Base-by-base conservation (phyloP, 805 yeast species). In the Pichia cephalocereana region DNA sequence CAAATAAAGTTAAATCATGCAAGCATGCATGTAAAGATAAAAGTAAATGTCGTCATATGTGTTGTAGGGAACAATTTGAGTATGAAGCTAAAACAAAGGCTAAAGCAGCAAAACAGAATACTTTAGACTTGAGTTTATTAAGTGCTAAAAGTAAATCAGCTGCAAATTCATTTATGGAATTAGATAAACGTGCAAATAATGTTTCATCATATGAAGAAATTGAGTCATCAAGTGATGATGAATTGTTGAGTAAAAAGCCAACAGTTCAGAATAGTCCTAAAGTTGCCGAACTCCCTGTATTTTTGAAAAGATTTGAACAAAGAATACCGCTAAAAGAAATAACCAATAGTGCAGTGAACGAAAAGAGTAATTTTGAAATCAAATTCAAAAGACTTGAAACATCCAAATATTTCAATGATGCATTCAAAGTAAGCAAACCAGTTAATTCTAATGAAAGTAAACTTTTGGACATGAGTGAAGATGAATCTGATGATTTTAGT, bases 1-100 rank as follows among this genome's bases (percentile, higher is more conserved):
- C 39, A 31, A 23, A 38, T 3, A 31, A 48, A n/a, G 19, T 43
- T 6, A 47, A 45, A 15, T 8, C 15, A 4, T 75, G 79, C 46
- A 60, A 65, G 39, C 79, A 75, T 53, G 32, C 58, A 2, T 75
- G 79, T 51, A 74, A 68, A 48, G 70, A 69, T 52, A 60, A 59
- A 34, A 44, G 37, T 6, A 59, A 57, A 4, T 75, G 79, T 46
- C 63, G 76, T n/a, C 79, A 56, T 44, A 12, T 51, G 17, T 59
- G 62, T 23, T 59, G 62, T 30, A 46, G 56, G 31, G 58, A 55
- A 26, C 50, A 55, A 4, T n/a, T 34, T n/a, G 42, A 47, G 10
- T 39, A 38, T 34, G 53, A 44, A 26, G 40, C 23, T 6, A 36
- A 36, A 36, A 42, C n/a, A 6, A 11, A 41, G 17, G 17, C 23